These are phyloP conservation scores for Fusarium decemcellulare DNA, from an alignment of 2,329 filamentous ascomycete species.

Conservation along the genomic window DNA sequence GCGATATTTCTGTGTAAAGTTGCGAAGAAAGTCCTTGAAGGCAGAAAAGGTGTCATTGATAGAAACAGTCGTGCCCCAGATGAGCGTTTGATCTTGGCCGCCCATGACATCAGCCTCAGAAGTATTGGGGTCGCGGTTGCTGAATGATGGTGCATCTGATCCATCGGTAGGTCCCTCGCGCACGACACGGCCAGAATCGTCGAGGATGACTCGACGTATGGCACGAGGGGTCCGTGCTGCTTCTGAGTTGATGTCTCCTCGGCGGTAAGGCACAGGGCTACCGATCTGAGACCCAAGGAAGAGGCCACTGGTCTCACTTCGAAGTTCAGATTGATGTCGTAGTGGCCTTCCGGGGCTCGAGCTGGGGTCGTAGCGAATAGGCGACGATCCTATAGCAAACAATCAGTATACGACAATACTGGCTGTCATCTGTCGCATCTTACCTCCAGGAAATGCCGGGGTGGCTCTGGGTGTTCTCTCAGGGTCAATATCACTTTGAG, in stretches of 20 bases:
- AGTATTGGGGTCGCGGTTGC: slow-evolving; percentile 81
- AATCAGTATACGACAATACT: slow-evolving; percentile 19
- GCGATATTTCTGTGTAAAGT: slow-evolving; percentile 94
- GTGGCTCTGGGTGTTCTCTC: slow-evolving; percentile 81
- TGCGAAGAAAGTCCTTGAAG: slow-evolving; percentile 93
- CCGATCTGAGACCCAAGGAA: slow-evolving; percentile 79
- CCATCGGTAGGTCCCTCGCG: slow-evolving; percentile 65
- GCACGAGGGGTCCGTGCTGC: slow-evolving; percentile 70
- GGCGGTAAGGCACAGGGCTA: slow-evolving; percentile 68
- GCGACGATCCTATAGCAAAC: slow-evolving; percentile 81
- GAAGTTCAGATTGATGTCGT: slow-evolving; percentile 77
- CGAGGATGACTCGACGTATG: slow-evolving; percentile 70
- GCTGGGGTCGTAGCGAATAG: slow-evolving; percentile 90
- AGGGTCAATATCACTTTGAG: slow-evolving; percentile 66
- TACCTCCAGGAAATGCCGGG: slow-evolving; percentile 73
- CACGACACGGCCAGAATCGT: slow-evolving; percentile 71
- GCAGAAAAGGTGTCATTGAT: slow-evolving; percentile 88
- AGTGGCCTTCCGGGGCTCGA: slow-evolving; percentile 83
- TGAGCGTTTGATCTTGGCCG: slow-evolving; percentile 84
- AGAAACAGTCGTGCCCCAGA: slow-evolving; percentile 98
- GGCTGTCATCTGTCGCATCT: slow-evolving; percentile 36
- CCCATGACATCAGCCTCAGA: slow-evolving; percentile 93
- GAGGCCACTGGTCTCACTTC: slow-evolving; percentile 87
- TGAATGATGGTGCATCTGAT: slow-evolving; percentile 73
- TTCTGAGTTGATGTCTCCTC: slow-evolving; percentile 91